Evolutionary conservation across 2,329 filamentous ascomycete species (phyloP), one percentile per base, ranked within the genome.

Genomic region (Onygenales sp.): DNA sequence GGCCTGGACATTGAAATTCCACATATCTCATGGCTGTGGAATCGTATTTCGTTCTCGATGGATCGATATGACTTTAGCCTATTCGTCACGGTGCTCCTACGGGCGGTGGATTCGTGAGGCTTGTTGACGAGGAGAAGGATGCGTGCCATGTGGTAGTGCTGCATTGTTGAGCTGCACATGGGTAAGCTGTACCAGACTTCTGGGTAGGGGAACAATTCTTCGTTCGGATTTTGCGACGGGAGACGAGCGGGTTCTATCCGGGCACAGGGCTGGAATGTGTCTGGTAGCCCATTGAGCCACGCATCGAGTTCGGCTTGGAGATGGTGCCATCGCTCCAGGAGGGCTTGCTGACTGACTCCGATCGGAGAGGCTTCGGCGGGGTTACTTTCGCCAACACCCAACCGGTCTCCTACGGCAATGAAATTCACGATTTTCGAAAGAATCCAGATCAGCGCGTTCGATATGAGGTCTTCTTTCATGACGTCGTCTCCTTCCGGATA

Each of bases 361-460:
- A 62, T 63, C 57, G 62, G 62, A 11, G 63, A 62, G 27, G 61
- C 53, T 10, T 65, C 60, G 38, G 63, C 54, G 27, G 65, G 52
- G 35, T 58, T 55, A 49, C 60, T 59, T 32, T 64, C 60, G 11
- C 56, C 57, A 35, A 63, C 60, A 44, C 64, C 70, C 3, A 79
- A 61, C 4, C 76, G 75, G 54, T 82, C 80, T 0, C 80, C 79
- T 0, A 76, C 73, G 6, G 77, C 80, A 53, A 85, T 78, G 62
- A 80, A 84, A 61, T 86, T 86, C 50, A 84, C 78, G 4, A 85
- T 77, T 60, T 85, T 85, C 6, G 81, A 79, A 55, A 83, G 73
- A 7, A 86, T 75, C 82, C 82, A 86, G 5, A 85, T 77, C 3
- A 87, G 64, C 0, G 80, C 78, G 59, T 86, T 86, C 42, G 77